Percentiles rank a stretch among this genome's conserved stretches.
phyloP scores from a whole-genome alignment of 805 yeast species.

The Nakazawaea ernobii region DNA sequence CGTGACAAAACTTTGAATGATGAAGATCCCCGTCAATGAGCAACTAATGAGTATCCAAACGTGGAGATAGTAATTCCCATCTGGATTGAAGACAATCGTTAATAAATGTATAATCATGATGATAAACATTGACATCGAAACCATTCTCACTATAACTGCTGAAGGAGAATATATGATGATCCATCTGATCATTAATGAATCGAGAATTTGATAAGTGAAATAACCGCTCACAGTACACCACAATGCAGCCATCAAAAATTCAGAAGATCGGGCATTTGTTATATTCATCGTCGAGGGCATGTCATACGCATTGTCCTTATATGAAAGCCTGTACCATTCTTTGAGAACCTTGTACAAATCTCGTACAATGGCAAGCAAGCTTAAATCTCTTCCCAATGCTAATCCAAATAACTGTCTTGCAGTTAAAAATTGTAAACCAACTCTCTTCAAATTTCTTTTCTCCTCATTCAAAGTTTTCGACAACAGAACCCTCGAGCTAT shows the following conservation, averaged over 20 bases:
- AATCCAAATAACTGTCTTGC: constrained; percentile 72
- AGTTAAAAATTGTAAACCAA: constrained; percentile 67
- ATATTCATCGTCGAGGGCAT: neutral
- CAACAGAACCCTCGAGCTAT: neutral
- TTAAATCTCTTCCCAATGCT: constrained; percentile 74
- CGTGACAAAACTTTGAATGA: constrained; percentile 83
- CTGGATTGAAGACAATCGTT: constrained; percentile 62
- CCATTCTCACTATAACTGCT: constrained; percentile 84
- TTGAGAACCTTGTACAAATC: constrained; percentile 20
- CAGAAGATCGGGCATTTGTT: constrained; percentile 59
- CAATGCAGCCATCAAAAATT: constrained; percentile 74
- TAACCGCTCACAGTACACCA: constrained; percentile 92
- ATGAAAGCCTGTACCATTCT: constrained; percentile 19
- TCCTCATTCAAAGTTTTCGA: constrained; percentile 9
- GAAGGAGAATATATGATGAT: constrained; percentile 82
- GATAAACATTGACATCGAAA: constrained; percentile 73
- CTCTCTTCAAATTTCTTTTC: constrained; percentile 33
- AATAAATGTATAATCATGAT: constrained; percentile 66
- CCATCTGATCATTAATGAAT: constrained; percentile 91
- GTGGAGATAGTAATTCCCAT: constrained; percentile 69
- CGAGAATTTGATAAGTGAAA: constrained; percentile 75
- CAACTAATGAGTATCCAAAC: constrained; percentile 93
- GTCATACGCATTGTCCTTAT: neutral
- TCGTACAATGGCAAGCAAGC: constrained; percentile 35
- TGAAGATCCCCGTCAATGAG: constrained; percentile 71